Base-by-base conservation (phyloP, 1,284 basidiomycete genomes). In the Pascua sp. region DNA sequence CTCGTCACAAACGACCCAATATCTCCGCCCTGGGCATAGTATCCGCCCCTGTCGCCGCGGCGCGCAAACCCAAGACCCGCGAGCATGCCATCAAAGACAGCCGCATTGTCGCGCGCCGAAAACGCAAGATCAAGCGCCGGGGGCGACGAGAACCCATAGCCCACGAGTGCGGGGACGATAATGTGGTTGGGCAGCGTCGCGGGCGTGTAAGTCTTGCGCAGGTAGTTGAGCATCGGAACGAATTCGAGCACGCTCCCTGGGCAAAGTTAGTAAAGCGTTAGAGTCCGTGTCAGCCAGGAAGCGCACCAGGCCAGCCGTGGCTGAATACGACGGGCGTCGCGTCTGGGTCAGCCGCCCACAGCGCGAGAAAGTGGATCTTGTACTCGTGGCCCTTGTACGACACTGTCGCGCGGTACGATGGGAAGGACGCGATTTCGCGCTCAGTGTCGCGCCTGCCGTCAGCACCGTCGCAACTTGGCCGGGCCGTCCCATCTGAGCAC, bases 21-120 rank as follows among this genome's bases (percentile, higher is more conserved):
- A 57, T 77, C 76, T 0, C 76, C 76, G 42, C 76, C 76, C 56
- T 74, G 77, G 3, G 70, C 75, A 4, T 72, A 67, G 50, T 78
- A 79, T 3, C 66, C 66, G 1, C 58, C 57, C 24, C 40, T 47
- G 39, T 39, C 37, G 18, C n/a, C 42, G 15, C 39, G 17, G 9
- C 45, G 49, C 9, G 46, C 52, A 51, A 71, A 77, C 0, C 78
- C 78, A 5, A 79, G 64, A 0, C 76, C 76, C n/a, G 47, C 39
- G 72, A 78, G 74, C 11, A 78, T 60, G 24, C 49, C 50, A 55
- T 79, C 62, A 37, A 75, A 65, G 11, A 77, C 51, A 10, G 59
- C 53, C 0, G 73, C 69, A 24, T 67, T 62, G 47, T 75, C 70
- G 32, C 59, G 53, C 38, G 65, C 67, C 5, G 59, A 56, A 47